phyloP scores from a whole-genome alignment of 2,329 filamentous ascomycete genomes.

The Metarhizium guizhouense region DNA sequence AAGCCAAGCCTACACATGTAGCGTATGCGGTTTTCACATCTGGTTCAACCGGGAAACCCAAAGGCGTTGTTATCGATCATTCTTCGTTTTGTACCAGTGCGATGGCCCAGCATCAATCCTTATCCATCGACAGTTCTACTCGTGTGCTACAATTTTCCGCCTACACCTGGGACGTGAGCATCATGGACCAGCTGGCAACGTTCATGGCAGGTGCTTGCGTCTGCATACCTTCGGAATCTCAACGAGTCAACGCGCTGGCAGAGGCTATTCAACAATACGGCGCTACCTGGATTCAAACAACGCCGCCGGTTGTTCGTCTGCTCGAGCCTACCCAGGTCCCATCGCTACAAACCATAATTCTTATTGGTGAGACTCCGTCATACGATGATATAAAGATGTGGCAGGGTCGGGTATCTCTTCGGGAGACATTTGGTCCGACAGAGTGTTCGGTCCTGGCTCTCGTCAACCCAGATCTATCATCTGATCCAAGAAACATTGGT shows the following conservation, averaged over 20 bases:
- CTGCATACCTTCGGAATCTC: background rate
- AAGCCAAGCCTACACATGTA: background rate
- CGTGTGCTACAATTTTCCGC: background rate
- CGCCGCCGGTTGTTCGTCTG: background rate
- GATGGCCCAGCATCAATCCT: too few relatives aligned
- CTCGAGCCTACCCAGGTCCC: background rate
- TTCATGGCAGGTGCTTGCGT: background rate
- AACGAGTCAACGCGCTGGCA: background rate
- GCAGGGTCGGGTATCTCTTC: background rate
- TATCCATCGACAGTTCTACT: background rate
- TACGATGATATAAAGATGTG: conserved; percentile 3
- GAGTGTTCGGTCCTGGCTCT: conserved; percentile 6
- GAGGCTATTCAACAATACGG: background rate
- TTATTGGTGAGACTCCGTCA: background rate
- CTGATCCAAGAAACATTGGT: conserved; percentile 19
- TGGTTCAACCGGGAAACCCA: conserved; percentile 3
- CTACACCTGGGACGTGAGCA: background rate
- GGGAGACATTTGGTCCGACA: conserved; percentile 6
- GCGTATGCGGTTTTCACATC: background rate
- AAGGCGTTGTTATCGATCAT: background rate
- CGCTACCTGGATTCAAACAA: background rate
- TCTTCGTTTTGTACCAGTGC: background rate
- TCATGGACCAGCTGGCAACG: background rate
- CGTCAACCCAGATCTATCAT: background rate
- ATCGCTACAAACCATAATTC: background rate